These are phyloP conservation scores for Trypanosoma melophagium DNA, from an alignment of 208 protist species.

Conservation along the genomic window DNA sequence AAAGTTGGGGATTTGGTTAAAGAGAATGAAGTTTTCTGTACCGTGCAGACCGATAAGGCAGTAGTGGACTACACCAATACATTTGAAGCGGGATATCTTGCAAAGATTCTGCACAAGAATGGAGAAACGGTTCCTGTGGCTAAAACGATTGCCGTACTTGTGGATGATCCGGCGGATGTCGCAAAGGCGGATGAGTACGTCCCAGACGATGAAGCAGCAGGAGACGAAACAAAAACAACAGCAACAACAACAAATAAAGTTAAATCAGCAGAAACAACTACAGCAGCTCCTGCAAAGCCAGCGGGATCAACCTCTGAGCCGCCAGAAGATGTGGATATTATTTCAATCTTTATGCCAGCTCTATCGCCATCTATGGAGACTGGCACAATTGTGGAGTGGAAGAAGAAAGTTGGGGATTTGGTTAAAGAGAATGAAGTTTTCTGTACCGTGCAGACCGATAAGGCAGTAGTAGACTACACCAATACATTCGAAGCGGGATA, in stretches of 20 bases:
- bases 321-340: conserved; percentile 54
- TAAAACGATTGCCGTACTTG: conserved; percentile 87
- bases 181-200: conserved; percentile 58
- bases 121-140: conserved; percentile 78
- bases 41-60: conserved; percentile 98
- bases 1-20: conserved; percentile 92
- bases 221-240: background rate
- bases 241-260: conserved; percentile 2
- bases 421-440: conserved; percentile 94
- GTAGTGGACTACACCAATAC: conserved; percentile 95
- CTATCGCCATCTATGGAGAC: conserved; percentile 89
- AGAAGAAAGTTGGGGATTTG: conserved; percentile 91
- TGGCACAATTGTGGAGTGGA: conserved; percentile 87
- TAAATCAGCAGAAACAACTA: conserved; percentile 18
- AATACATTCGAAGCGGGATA: conserved; percentile 92
- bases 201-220: conserved; percentile 40
- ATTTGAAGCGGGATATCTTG: conserved; percentile 94
- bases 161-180: conserved; percentile 77
- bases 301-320: conserved; percentile 13
- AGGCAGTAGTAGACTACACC: conserved; percentile 97
- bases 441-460: conserved; percentile 96
- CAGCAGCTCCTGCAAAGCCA: conserved; percentile 28
- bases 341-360: conserved; percentile 85
- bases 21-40: conserved; percentile 92
- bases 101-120: conserved; percentile 91